phyloP scores from a whole-genome alignment of 1,139 yeast genomes.

The Geotrichum reessii region DNA sequence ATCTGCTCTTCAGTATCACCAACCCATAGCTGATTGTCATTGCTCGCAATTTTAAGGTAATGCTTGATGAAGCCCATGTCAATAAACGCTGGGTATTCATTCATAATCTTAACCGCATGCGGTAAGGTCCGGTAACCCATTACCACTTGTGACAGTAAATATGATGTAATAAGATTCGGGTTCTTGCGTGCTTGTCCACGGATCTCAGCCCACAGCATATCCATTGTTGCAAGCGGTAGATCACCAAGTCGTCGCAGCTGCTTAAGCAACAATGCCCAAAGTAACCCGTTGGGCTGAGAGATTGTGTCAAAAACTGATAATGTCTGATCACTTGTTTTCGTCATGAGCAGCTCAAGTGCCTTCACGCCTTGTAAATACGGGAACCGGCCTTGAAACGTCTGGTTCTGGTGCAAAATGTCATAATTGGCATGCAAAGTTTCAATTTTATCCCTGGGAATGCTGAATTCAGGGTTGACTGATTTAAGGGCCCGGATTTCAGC shows the following conservation, averaged over 20 bases:
- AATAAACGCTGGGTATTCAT: constrained; percentile 10
- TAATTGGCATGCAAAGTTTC: constrained; percentile 2
- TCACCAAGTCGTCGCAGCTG: constrained; percentile 23
- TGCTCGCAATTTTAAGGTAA: constrained; percentile 8
- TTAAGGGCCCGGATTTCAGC: constrained; percentile 24
- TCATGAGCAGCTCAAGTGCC: constrained; percentile 16
- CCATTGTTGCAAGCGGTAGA: constrained; percentile 23
- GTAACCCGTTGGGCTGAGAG: constrained; percentile 19
- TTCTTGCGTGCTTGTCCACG: not conserved
- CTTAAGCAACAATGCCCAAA: constrained; percentile 28
- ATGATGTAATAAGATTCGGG: constrained; percentile 14
- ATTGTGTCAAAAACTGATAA: constrained; percentile 13
- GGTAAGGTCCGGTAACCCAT: constrained; percentile 20
- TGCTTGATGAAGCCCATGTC: not conserved
- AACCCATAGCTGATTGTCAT: not conserved
- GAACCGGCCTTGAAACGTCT: constrained; percentile 21
- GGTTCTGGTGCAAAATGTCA: not conserved
- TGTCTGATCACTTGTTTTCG: constrained; percentile 10
- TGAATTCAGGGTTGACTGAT: not conserved
- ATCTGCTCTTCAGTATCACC: not conserved
- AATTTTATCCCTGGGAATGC: not conserved
- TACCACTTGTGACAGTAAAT: constrained; percentile 23
- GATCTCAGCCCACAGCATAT: constrained; percentile 26
- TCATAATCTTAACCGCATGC: constrained; percentile 14
- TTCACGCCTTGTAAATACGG: constrained; percentile 25